phyloP scores from a whole-genome alignment of 306 rosid species.

The Canavalia gladiata region DNA sequence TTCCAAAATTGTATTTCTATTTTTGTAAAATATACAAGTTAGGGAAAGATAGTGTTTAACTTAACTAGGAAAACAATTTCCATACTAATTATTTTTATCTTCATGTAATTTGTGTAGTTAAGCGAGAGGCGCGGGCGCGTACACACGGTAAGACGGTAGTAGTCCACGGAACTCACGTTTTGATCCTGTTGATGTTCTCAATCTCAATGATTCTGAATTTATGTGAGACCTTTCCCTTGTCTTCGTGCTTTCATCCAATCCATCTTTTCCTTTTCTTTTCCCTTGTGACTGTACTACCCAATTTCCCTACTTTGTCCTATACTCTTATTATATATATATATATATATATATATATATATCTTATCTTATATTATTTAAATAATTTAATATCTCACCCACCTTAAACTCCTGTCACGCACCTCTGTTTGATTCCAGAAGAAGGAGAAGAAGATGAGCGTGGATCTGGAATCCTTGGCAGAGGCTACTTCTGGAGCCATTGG shows the following conservation, averaged over 20 bases:
- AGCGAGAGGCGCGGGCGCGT: too few species aligned
- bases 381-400: constrained; percentile 14
- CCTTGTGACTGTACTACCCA: not conserved
- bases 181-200: not conserved
- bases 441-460: constrained; percentile 63
- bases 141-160: too few species aligned
- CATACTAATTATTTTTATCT: too few species aligned
- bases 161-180: too few species aligned
- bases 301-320: not conserved
- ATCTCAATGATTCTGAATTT: not conserved
- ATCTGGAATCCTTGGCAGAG: constrained; percentile 94
- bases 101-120: too few species aligned
- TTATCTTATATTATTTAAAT: not conserved
- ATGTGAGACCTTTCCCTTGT: not conserved
- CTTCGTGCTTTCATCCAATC: not conserved
- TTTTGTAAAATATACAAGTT: too few species aligned
- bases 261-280: constrained; percentile 25
- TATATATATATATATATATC: not conserved
- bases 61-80: too few species aligned
- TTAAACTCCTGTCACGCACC: not conserved
- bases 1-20: too few species aligned
- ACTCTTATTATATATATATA: not conserved
- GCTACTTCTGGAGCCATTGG: constrained; percentile 99
- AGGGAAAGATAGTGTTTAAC: too few species aligned
- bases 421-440: not conserved